These are phyloP conservation scores for Leccinum ochraceum DNA, from an alignment of 768 basidiomycete genomes.

Conservation along the genomic window DNA sequence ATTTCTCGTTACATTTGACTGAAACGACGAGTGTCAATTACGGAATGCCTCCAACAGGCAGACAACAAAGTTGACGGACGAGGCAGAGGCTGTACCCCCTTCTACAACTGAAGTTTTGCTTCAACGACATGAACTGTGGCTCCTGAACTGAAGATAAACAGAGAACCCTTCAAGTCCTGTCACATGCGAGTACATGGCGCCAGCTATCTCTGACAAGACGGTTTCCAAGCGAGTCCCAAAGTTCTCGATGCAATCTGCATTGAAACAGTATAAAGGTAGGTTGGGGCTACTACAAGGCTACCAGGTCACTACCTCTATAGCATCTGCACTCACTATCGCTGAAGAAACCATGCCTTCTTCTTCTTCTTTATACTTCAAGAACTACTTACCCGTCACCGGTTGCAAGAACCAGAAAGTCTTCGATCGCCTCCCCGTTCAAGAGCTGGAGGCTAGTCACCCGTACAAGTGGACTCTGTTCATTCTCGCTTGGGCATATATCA, in stretches of 20 bases:
- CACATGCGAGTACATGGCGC: neutral
- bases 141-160: neutral
- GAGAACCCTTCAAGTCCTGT: neutral
- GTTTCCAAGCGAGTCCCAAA: neutral
- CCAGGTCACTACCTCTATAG: conserved; percentile 10
- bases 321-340: neutral
- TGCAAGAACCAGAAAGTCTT: conserved; percentile 14
- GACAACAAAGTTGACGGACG: neutral
- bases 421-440: conserved; percentile 26
- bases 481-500: conserved; percentile 21
- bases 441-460: conserved; percentile 16
- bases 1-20: no score
- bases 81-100: neutral
- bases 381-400: conserved; percentile 25
- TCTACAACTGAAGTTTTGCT: neutral
- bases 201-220: neutral
- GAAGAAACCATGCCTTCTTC: neutral
- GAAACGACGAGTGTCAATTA: no score
- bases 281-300: neutral
- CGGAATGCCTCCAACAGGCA: neutral
- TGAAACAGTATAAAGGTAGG: conserved; percentile 10
- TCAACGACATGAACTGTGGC: neutral
- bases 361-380: neutral
- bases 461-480: conserved; percentile 32
- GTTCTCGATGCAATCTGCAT: neutral